These are phyloP conservation scores for Saturnispora sekii DNA, from an alignment of 805 yeast species.

Conservation along the genomic window DNA sequence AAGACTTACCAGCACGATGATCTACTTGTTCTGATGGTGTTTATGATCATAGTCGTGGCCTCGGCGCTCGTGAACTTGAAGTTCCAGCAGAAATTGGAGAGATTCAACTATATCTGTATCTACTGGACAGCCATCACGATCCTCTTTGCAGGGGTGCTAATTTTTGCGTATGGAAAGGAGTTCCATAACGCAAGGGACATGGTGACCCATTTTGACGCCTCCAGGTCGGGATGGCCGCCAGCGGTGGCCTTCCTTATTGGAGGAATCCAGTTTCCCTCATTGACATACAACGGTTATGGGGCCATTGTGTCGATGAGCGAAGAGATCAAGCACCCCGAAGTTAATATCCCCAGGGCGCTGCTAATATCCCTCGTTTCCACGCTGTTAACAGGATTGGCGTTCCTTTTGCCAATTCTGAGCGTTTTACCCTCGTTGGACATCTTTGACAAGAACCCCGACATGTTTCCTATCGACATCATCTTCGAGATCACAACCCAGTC, in stretches of 20 bases:
- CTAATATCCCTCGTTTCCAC: slow-evolving; percentile 55
- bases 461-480: slow-evolving; percentile 71
- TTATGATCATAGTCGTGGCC: slow-evolving; percentile 42
- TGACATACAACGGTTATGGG: slow-evolving; percentile 76
- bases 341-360: slow-evolving; percentile 65
- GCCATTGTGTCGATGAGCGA: slow-evolving; percentile 75
- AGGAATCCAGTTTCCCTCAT: slow-evolving; percentile 70
- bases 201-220: slow-evolving; percentile 58
- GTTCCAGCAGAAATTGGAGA: slow-evolving; percentile 50
- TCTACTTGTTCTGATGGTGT: slow-evolving; percentile 46
- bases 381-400: slow-evolving; percentile 58
- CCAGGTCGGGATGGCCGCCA: slow-evolving; percentile 68
- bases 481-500: slow-evolving; percentile 66
- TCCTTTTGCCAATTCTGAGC: slow-evolving; percentile 60
- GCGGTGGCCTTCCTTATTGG: slow-evolving; percentile 68
- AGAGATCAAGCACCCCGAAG: slow-evolving; percentile 70
- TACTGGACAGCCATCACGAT: slow-evolving; percentile 69
- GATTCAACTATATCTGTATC: slow-evolving; percentile 58
- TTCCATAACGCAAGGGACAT: slow-evolving; percentile 53
- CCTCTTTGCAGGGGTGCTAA: slow-evolving; percentile 51
- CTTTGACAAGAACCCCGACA: slow-evolving; percentile 52
- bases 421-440: slow-evolving; percentile 60
- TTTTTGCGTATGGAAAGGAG: slow-evolving; percentile 46
- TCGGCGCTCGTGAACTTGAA: slow-evolving; percentile 57
- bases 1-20: slow-evolving; percentile 49